Conservation (phyloP, 345 rosid genomes). For the Orychophragmus violaceus region DNA sequence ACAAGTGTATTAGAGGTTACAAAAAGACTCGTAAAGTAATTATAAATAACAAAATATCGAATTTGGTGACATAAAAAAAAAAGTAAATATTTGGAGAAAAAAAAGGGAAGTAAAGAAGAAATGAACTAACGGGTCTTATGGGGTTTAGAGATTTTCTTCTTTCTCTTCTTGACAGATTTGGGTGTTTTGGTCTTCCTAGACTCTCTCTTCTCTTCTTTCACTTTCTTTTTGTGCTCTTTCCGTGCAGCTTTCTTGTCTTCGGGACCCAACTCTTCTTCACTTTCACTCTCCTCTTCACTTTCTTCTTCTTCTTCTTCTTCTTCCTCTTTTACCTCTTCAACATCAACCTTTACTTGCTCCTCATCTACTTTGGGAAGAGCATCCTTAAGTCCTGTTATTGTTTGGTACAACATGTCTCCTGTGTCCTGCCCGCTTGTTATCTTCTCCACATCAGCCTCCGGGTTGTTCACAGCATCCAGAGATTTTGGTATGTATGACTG, state of each 20-base stretch:
- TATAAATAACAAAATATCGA: not conserved
- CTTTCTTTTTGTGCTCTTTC: conserved; percentile 95
- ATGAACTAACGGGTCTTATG: conserved; percentile 49
- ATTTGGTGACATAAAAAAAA: not conserved
- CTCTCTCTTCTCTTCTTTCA: conserved; percentile 91
- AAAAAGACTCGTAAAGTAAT: not conserved
- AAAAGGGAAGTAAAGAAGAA: not conserved
- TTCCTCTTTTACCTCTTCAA: conserved; percentile 18
- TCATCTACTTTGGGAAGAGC: conserved; percentile 45
- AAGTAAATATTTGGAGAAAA: too few species aligned
- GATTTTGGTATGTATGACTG: conserved; percentile 88
- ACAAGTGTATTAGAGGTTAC: not conserved
- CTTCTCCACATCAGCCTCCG: conserved; percentile 64
- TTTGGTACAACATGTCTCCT: conserved; percentile 62
- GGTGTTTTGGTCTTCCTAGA: conserved; percentile 80
- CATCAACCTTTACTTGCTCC: conserved; percentile 17
- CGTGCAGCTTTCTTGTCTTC: conserved; percentile 72
- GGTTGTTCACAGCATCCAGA: conserved; percentile 68
- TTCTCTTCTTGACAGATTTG: conserved; percentile 83
- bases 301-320: conserved; percentile 19
- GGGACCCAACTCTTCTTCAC: conserved; percentile 38
- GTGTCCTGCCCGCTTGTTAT: conserved; percentile 76
- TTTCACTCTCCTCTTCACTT: conserved; percentile 38
- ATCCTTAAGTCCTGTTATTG: conserved; percentile 78
- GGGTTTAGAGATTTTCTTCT: conserved; percentile 74